Base-by-base conservation (phyloP, 805 yeast species). In the Ogataea minuta region DNA sequence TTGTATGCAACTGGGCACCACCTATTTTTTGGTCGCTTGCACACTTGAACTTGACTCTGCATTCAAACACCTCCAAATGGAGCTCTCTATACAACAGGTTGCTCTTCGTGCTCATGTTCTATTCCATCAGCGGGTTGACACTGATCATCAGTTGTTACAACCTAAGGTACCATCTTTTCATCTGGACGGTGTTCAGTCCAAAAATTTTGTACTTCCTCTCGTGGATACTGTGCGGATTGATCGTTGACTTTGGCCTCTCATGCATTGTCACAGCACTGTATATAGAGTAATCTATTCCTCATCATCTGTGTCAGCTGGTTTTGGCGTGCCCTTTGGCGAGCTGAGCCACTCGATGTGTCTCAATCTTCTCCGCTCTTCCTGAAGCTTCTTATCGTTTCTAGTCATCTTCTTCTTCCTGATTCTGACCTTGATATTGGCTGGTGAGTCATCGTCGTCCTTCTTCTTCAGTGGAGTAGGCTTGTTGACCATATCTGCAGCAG, bases 111-210 rank as follows among this genome's bases (percentile, higher is more conserved):
- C 60, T 79, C 23, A 54, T 72, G 1, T 84, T 81, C 53, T 84
- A 84, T 57, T 65, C 82, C 2, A 47, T 81, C 1, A 67, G 80
- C 8, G 82, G 85, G 1, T 51, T 76, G 2, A 73, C 75, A 30
- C 71, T 88, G 35, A 57, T 85, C 29, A 64, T 67, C 0, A 82
- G 96, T 10, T 93, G 98, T 59, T 71, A 73, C 35, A 68, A 75
- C 14, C 70, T 90, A 50, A 71, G 95, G 50, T 84, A 81, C 55
- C 99, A 93, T 60, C 68, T 93, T 41, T 93, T 93, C 58, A 84
- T 93, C 8, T 93, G 99, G 99, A 90, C 98, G 2, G 99, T 93
- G 6, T 93, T 93, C 65, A 85, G 95, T 36, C 99, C 99, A 1
- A 91, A 90, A 54, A 60, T 93, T 4, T 71, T 95, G 24, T 93